Base-by-base conservation (phyloP, 768 basidiomycete species). In the Tulasnella sp. region DNA sequence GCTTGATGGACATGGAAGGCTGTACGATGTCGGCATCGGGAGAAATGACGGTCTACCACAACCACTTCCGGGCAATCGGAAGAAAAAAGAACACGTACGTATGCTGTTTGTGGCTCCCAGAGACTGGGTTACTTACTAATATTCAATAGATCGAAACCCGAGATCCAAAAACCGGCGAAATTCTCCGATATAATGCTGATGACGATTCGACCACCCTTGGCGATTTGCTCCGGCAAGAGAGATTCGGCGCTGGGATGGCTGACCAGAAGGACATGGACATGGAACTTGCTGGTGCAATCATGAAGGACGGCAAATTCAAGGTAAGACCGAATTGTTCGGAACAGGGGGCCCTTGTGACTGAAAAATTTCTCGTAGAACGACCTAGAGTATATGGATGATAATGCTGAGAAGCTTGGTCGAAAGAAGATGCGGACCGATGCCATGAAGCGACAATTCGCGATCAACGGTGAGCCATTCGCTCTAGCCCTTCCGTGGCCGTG, bases 401-500 rank as follows among this genome's bases (percentile, higher is more conserved):
- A 97, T 69, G 93, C 92, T 0, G 95, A 95, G 67, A 85, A 84
- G 65, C 77, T 98, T 0, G 90, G 88, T 41, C 77, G 94, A 58
- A 84, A 91, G 71, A 98, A 95, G 73, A 93, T 97, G 89, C 87
- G 93, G 53, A 83, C 85, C 3, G 95, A 98, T 67, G 90, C 86
- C 21, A 91, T 96, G 86, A 98, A 93, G 70, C 82, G 94, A 47
- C 88, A 92, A 65, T 99, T 97, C 70, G 96, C 96, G 11, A 88
- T 99, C 63, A 82, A 97, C 61, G 94, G 93, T 90, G 63, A 41
- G 78, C 69, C 3, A 3, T 27, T 15, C 30, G 60, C 44, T 54
- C 34, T 38, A 15, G 5, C 7, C 34, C 15, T 29, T 53, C 34
- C 7, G 4, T 43, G 8, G 43, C 44, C 27, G 9, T 32, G 9